Evolutionary conservation across 495 filamentous ascomycete genomes (phyloP).

Genomic region (Glarea lozoyensis): DNA sequence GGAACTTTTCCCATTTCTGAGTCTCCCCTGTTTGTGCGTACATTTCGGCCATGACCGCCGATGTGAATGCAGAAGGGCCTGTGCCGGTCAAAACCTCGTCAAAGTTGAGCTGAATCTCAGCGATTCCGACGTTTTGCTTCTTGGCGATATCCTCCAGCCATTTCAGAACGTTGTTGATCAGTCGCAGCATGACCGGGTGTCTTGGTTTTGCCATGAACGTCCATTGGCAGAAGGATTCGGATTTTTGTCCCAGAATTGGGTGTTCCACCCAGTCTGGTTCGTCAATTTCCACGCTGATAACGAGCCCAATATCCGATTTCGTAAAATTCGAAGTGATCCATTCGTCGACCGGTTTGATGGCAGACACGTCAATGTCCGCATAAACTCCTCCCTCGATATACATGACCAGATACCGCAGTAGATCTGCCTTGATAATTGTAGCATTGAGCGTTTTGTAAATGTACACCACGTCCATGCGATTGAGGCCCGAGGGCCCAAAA

Average conservation of each 20-base stretch:
- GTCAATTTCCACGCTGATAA: constrained; percentile 59
- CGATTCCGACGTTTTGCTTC: constrained; percentile 41
- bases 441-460: too few species aligned
- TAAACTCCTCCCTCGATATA: background rate
- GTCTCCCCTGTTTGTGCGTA: constrained; percentile 18
- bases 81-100: constrained; percentile 61
- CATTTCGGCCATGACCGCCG: constrained; percentile 52
- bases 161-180: constrained; percentile 49
- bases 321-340: constrained; percentile 14
- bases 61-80: constrained; percentile 57
- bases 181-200: constrained; percentile 51
- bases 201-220: constrained; percentile 56
- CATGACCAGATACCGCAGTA: background rate
- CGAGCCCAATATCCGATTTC: constrained; percentile 48
- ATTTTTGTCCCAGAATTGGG: constrained; percentile 52
- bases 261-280: constrained; percentile 51
- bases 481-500: too few species aligned
- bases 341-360: background rate
- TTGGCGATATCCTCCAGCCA: constrained; percentile 48
- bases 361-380: background rate
- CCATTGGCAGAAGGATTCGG: constrained; percentile 59
- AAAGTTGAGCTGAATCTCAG: constrained; percentile 51
- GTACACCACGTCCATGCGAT: too few species aligned
- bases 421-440: too few species aligned
- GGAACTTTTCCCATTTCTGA: constrained; percentile 43